Base-by-base conservation (phyloP, 2,329 filamentous ascomycete species). In the Penicillium sp. region DNA sequence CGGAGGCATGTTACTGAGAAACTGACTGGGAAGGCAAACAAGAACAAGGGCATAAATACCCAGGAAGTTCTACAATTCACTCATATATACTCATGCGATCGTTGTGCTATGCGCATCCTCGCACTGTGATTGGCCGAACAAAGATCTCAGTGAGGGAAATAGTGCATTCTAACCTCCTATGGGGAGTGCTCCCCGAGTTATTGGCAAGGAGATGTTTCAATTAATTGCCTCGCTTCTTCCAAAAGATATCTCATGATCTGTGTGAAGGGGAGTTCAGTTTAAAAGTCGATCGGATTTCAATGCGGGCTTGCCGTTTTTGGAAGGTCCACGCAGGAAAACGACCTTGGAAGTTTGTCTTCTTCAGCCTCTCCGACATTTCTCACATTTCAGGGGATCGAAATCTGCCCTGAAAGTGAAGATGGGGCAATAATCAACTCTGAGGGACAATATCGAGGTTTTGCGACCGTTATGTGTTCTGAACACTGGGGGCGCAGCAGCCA, bases 251-350 rank as follows among this genome's bases (percentile, higher is more conserved):
- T 21, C 26, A 47, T 44, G 44, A 38, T 32, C 15, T 21, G 21
- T 38, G 35, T 6, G 10, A 19, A 13, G 19, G 28, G n/a, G 21
- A 31, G n/a, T 13, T 33, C 38, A 22, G 32, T 42, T 21, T 43
- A 37, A 21, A 41, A 38, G 28, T 29, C 17, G 21, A 41, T 48
- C 21, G 17, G 29, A 24, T 43, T 39, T 42, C n/a, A 35, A 38
- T 39, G 28, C 21, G 33, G n/a, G 37, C 48, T 43, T 44, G 22
- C 51, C 50, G 6, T 28, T 58, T 60, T 43, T 24, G 57, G 56
- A 40, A 60, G 54, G 57, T 60, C 55, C 56, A 57, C 19, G 45
- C 56, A 54, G 53, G 42, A 55, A 52, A 57, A 19, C 29, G 21
- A 21, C 21, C 21, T 21, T 21, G 21, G 21, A 21, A 31, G 21